phyloP scores from a whole-genome alignment of 1,139 yeast genomes.

The Suhomyces choctaworum region DNA sequence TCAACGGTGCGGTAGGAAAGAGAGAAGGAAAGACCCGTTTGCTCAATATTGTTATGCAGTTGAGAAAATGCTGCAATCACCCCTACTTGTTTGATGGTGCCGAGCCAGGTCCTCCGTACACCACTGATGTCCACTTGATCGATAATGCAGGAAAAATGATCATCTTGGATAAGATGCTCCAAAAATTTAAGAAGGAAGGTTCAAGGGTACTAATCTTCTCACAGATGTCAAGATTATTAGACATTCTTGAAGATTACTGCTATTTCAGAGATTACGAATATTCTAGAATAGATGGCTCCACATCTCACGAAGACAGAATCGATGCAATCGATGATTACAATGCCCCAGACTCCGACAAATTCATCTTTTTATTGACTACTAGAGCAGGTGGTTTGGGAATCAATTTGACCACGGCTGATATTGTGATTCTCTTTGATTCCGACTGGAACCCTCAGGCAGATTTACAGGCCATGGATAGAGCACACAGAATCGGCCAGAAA shows the following conservation, averaged over 20 bases:
- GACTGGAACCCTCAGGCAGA: conserved; percentile 92
- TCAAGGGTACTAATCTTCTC: conserved; percentile 76
- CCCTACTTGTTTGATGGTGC: conserved; percentile 85
- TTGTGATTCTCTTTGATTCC: conserved; percentile 71
- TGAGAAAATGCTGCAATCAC: conserved; percentile 81
- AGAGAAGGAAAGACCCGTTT: conserved; percentile 74
- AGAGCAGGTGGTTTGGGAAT: conserved; percentile 88
- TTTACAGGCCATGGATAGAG: conserved; percentile 86
- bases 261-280: conserved; percentile 65
- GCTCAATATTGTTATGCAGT: conserved; percentile 78
- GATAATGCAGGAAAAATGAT: conserved; percentile 72
- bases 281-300: conserved; percentile 80
- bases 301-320: conserved; percentile 75
- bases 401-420: conserved; percentile 73
- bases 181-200: conserved; percentile 63
- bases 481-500: conserved; percentile 83
- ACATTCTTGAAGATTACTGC: conserved; percentile 77
- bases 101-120: conserved; percentile 84
- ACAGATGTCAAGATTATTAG: conserved; percentile 80
- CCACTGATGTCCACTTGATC: conserved; percentile 79
- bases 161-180: conserved; percentile 65
- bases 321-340: conserved; percentile 77
- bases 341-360: conserved; percentile 66
- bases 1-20: conserved; percentile 75
- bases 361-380: conserved; percentile 70